These are phyloP conservation scores for Platanthera zijinensis DNA, from an alignment of 106 monocot genomes.

Conservation along the genomic window DNA sequence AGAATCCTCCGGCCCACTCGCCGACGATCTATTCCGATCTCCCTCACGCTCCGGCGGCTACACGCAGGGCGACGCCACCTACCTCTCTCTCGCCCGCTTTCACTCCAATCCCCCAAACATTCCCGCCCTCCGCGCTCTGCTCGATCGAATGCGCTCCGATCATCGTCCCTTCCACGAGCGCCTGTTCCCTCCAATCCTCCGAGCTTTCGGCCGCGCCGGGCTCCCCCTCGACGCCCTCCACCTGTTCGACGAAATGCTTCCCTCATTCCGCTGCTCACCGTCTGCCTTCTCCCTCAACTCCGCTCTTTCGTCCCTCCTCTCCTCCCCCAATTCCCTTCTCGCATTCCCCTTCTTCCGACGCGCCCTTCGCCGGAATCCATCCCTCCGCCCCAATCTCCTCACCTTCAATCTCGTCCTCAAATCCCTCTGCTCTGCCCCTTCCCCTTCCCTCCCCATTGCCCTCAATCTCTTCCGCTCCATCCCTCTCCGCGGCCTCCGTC, in stretches of 20 bases:
- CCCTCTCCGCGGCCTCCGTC: constrained; percentile 7
- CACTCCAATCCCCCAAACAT: constrained; percentile 25
- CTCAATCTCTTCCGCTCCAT: constrained; percentile 21
- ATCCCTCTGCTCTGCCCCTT: constrained; percentile 16
- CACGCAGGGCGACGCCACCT: constrained; percentile 53
- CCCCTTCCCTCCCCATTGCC: constrained; percentile 23
- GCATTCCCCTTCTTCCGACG: constrained; percentile 39
- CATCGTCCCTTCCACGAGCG: constrained; percentile 30
- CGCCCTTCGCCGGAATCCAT: constrained; percentile 8
- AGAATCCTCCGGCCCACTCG: constrained; percentile 10
- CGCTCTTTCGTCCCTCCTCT: constrained; percentile 41
- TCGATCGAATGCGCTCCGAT: constrained; percentile 28
- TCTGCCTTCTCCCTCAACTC: constrained; percentile 49
- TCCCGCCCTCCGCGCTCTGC: constrained; percentile 31
- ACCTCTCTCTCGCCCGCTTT: constrained; percentile 45
- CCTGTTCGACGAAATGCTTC: constrained; percentile 53
- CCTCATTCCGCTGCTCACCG: constrained; percentile 31
- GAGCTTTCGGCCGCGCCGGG: constrained; percentile 23
- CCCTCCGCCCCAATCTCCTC: constrained; percentile 33
- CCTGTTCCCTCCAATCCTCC: constrained; percentile 50
- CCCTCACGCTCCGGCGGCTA: constrained; percentile 24
- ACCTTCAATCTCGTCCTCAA: constrained; percentile 62
- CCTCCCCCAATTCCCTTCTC: constrained; percentile 31
- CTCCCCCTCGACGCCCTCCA: constrained; percentile 40
- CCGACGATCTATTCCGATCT: constrained; percentile 25